phyloP scores from a whole-genome alignment of 441 rosid genomes.

The Manihot esculenta region DNA sequence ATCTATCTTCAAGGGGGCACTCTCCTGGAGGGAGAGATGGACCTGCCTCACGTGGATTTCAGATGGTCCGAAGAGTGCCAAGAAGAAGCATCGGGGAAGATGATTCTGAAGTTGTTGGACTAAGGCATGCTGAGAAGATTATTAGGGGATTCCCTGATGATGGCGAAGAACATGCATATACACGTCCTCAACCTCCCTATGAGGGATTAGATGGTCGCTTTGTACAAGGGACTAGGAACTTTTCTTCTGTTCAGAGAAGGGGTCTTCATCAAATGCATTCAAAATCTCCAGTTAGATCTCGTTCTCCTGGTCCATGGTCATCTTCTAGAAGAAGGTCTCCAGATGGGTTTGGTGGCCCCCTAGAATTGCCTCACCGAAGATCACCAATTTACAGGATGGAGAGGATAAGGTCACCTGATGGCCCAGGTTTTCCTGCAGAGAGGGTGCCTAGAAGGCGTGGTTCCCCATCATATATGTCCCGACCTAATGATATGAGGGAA shows the following conservation, averaged over 20 bases:
- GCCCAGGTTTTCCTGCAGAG: slow-evolving; percentile 57
- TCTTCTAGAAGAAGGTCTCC: slow-evolving; percentile 75
- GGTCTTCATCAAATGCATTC: slow-evolving; percentile 50
- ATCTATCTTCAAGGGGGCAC: slow-evolving; percentile 48
- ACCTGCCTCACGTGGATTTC: slow-evolving; percentile 40
- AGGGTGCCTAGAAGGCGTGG: slow-evolving; percentile 59
- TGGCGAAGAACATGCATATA: slow-evolving; percentile 43
- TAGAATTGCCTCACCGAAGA: slow-evolving; percentile 56
- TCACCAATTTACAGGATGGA: slow-evolving; percentile 67
- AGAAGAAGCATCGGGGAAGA: slow-evolving; percentile 59
- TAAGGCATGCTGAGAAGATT: slow-evolving; percentile 58
- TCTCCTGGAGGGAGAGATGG: slow-evolving; percentile 54
- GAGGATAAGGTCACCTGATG: slow-evolving; percentile 65
- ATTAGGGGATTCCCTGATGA: slow-evolving; percentile 52
- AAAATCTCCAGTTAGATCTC: slow-evolving; percentile 70
- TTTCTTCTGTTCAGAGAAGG: slow-evolving; percentile 50
- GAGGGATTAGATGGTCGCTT: slow-evolving; percentile 62
- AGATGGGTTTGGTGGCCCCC: slow-evolving; percentile 57
- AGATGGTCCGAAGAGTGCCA: slow-evolving; percentile 51
- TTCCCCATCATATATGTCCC: slow-evolving; percentile 58
- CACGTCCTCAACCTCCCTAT: slow-evolving; percentile 46
- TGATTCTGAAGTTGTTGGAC: slow-evolving; percentile 52
- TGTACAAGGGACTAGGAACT: slow-evolving; percentile 54
- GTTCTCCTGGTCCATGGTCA: slow-evolving; percentile 71
- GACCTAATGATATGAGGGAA: slow-evolving; percentile 62